These are phyloP conservation scores for Clavariopsis aquatica DNA, from an alignment of 495 filamentous ascomycete species.

Conservation along the genomic window DNA sequence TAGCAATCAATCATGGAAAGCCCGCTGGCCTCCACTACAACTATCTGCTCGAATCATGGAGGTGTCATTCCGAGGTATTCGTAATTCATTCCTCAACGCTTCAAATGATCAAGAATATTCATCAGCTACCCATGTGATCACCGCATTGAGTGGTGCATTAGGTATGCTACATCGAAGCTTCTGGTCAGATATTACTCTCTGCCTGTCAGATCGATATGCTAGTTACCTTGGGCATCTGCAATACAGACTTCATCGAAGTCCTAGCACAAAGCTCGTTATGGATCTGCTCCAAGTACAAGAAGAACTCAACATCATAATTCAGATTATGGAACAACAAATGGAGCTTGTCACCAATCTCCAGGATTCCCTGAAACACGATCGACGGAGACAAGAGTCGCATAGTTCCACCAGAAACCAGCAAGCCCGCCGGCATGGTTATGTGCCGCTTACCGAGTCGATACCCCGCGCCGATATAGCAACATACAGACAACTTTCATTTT, in stretches of 20 bases:
- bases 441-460: constrained; percentile 14
- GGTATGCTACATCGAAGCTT: constrained; percentile 46
- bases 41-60: constrained; percentile 44
- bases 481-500: constrained; percentile 40
- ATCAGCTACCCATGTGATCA: constrained; percentile 41
- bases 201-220: constrained; percentile 46
- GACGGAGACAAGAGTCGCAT: constrained; percentile 12
- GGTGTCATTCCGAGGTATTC: constrained; percentile 45
- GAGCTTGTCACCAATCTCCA: constrained; percentile 41
- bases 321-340: constrained; percentile 48
- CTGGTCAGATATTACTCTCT: constrained; percentile 45
- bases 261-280: constrained; percentile 48
- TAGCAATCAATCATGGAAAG: constrained; percentile 49
- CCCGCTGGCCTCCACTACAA: constrained; percentile 46
- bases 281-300: constrained; percentile 48
- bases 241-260: constrained; percentile 46
- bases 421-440: constrained; percentile 3
- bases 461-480: constrained; percentile 25
- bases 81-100: constrained; percentile 41
- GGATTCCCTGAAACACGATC: constrained; percentile 8
- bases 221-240: constrained; percentile 46
- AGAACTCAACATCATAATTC: constrained; percentile 47
- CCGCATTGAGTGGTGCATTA: constrained; percentile 42
- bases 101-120: constrained; percentile 42
- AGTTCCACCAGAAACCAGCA: constrained; percentile 5